Percentiles rank a stretch among this genome's conserved stretches.
Evolutionary conservation across 2,329 filamentous ascomycete genomes (phyloP).

Genomic region (Ceratocystis cacaofunesta): DNA sequence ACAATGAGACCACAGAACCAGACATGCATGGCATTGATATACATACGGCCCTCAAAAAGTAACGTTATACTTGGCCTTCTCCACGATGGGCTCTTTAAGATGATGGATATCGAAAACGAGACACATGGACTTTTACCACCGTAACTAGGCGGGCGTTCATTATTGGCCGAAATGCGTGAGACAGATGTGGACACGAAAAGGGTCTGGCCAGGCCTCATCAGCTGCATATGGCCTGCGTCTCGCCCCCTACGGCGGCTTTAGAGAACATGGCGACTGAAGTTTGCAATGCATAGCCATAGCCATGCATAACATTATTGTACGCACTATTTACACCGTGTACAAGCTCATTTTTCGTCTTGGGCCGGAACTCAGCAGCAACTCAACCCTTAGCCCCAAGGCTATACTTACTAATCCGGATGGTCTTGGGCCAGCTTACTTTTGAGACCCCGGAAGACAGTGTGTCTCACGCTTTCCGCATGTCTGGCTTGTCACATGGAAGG

Average conservation of each 20-base stretch:
- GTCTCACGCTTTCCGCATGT: background rate
- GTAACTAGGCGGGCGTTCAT: background rate
- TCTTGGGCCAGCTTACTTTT: background rate
- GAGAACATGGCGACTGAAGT: background rate
- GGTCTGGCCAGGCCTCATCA: background rate
- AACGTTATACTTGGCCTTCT: background rate
- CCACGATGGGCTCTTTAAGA: background rate
- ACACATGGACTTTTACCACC: background rate
- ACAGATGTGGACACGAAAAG: background rate
- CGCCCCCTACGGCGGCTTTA: background rate
- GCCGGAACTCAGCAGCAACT: background rate
- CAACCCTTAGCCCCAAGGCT: too few relatives aligned
- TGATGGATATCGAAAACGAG: background rate
- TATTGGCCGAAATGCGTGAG: background rate
- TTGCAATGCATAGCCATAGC: background rate
- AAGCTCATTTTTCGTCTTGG: background rate
- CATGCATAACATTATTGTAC: background rate
- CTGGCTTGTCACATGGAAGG: background rate
- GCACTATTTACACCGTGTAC: background rate
- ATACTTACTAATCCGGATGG: too few relatives aligned
- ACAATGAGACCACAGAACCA: background rate
- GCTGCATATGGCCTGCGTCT: background rate
- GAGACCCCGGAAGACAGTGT: background rate
- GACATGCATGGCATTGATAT: background rate
- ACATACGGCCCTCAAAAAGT: background rate